Evolutionary conservation across 352 stramenopile genomes (phyloP).

Genomic region (Globisporangium camurandrum): DNA sequence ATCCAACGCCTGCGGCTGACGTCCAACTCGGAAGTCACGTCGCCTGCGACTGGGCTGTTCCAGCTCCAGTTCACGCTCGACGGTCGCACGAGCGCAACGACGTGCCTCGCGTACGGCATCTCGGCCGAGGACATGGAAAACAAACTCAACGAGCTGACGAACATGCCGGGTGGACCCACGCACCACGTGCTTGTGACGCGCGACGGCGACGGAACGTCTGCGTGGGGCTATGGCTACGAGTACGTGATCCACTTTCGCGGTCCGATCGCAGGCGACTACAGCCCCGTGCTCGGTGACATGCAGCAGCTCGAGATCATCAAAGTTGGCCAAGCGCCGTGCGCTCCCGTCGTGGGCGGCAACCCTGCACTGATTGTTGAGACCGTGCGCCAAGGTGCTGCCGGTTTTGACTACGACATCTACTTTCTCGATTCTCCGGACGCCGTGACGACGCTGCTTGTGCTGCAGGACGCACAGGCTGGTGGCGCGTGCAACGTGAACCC

Average conservation of each 20-base stretch:
- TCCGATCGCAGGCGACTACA: constrained; percentile 43
- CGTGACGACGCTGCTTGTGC: constrained; percentile 21
- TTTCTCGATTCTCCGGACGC: constrained; percentile 44
- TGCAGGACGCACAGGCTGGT: constrained; percentile 26
- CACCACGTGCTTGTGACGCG: constrained; percentile 65
- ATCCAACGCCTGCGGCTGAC: constrained; percentile 66
- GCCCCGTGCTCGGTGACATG: constrained; percentile 52
- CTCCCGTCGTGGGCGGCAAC: constrained; percentile 26
- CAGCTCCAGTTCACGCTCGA: constrained; percentile 55
- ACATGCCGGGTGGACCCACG: constrained; percentile 22
- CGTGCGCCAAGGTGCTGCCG: constrained; percentile 40
- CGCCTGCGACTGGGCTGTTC: constrained; percentile 38
- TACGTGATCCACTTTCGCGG: constrained; percentile 64
- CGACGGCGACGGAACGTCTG: constrained; percentile 45
- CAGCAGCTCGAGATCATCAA: constrained; percentile 41
- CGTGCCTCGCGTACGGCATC: constrained; percentile 69
- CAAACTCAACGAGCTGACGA: constrained; percentile 54
- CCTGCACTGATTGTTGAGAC: constrained; percentile 66
- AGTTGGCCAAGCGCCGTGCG: constrained; percentile 33
- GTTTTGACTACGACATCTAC: constrained; percentile 73
- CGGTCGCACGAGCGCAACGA: constrained; percentile 33
- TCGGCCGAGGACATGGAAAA: constrained; percentile 45
- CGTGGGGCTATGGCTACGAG: constrained; percentile 74
- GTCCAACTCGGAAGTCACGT: constrained; percentile 52
- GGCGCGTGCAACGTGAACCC: constrained; percentile 10